Evolutionary conservation across 225 moss, liverwort and hornwort species (phyloP), one percentile per base, ranked within the genome.

Genomic region (Marchantia polymorpha): DNA sequence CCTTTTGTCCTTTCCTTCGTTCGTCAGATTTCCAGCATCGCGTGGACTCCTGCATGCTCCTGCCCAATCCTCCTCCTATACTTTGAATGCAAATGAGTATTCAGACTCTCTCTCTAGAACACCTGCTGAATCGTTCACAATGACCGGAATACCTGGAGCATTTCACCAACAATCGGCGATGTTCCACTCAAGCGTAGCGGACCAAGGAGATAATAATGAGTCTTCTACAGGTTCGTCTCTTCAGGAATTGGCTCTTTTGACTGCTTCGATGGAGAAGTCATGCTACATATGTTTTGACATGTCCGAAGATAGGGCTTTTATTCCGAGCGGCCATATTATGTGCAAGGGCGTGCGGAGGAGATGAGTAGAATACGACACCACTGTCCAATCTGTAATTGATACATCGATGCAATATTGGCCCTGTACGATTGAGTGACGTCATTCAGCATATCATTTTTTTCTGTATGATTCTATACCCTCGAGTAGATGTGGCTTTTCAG

Each of bases 261-360:
- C 54, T 19, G 75, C 75, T n/a, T 76, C 75, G 8, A n/a, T 77
- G 60, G 77, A 77, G 77, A 46, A 77, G 20, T 64, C 77, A 12
- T 77, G 77, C 50, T 77, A 58, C 46, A 76, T 76, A 27, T 76
- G 75, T 47, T 76, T 64, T 77, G 77, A 77, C 77, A 61, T 77
- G 77, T 39, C 77, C 63, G 64, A 77, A 29, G 77, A 77, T 64
- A 63, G 61, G 25, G 77, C 77, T 56, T 63, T 77, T 14, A 61
- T 64, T 8, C 77, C 77, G 16, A 64, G 77, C 46, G 77, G 77
- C 17, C 77, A 77, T 49, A 39, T 61, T 12, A 77, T 77, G 77
- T 77, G 77, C 77, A 77, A 61, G 77, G 77, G 22, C 64, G 77
- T 77, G 77, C 77, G 23, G 77, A 77, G 77, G 77, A 77, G 63